Evolutionary conservation across 345 rosid species (phyloP).

Genomic region (Gossypium herbaceum): DNA sequence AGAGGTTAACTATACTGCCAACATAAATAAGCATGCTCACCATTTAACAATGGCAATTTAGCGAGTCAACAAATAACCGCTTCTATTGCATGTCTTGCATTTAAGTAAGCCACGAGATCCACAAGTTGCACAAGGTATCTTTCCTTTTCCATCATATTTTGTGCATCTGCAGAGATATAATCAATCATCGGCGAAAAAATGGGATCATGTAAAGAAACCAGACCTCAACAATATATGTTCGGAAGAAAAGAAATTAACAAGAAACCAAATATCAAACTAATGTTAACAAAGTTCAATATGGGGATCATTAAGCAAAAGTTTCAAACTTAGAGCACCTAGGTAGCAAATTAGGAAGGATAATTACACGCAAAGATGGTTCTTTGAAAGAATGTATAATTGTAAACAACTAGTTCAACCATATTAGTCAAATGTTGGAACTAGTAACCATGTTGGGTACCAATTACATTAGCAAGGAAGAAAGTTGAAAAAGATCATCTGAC

Average conservation of each 20-base stretch:
- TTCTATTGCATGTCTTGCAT: conserved; percentile 58
- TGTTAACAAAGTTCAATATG: too few relatives aligned
- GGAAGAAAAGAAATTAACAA: not conserved
- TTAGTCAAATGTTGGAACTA: not conserved
- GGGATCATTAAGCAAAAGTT: too few relatives aligned
- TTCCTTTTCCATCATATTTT: conserved; percentile 74
- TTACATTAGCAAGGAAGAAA: too few relatives aligned
- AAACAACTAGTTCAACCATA: not conserved
- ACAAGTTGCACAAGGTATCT: conserved; percentile 69
- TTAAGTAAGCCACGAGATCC: conserved; percentile 79
- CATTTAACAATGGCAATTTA: conserved; percentile 64
- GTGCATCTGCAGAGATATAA: conserved; percentile 44
- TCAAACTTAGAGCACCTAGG: too few relatives aligned
- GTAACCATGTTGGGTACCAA: not conserved
- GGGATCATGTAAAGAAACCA: not conserved
- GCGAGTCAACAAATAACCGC: conserved; percentile 64
- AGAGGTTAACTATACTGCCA: not conserved
- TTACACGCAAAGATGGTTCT: not conserved
- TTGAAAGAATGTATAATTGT: not conserved
- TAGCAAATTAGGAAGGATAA: too few relatives aligned
- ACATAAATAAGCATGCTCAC: conserved; percentile 29
- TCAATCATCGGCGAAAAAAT: not conserved
- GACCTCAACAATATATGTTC: not conserved
- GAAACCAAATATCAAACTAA: not conserved
- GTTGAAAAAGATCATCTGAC: too few relatives aligned